Evolutionary conservation across 306 rosid genomes (phyloP), one percentile per base, ranked within the genome.

Genomic region (Senna tora): DNA sequence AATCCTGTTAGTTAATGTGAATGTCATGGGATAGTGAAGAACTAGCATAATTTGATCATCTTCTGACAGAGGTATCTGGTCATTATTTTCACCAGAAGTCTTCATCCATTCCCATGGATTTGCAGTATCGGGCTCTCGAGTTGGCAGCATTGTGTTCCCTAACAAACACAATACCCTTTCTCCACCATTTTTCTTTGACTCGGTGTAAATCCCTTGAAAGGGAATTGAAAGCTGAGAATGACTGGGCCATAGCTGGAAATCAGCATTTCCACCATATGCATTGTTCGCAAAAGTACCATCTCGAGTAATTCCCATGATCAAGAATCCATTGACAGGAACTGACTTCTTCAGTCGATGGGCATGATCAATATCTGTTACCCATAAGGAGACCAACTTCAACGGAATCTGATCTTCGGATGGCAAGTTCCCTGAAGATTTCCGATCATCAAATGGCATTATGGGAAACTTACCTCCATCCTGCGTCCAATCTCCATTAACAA

Each of bases 141-240:
- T 77, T 0, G 98, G 98, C 71, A 94, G 79, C 87, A 85, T 80
- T 20, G 97, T 77, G 58, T 66, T 76, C 67, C 98, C 98, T 80
- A 94, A 72, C 83, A 93, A 89, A 77, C 98, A 91, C 87, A 91
- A 61, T 43, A 86, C 96, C 82, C 91, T 89, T 64, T 91, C 96
- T 47, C 97, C 97, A 12, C 91, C 91, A 79, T 90, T 87, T 71
- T 77, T 93, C 82, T 80, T 75, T 4, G 96, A 81, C 81, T 89
- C 98, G 0, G 96, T 84, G 74, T 93, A 93, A 80, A 93, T 64
- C 72, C 98, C 98, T 82, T 91, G 89, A 52, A 91, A 89, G 52
- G 81, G 46, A 57, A 93, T 77, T 12, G 81, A 42, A 58, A 93
- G 85, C 77, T 81, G 80, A 69, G 98, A 84, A 62, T 77, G 86